Evolutionary conservation across 176 grass and related monocot species (phyloP).

Genomic region (Melocanna baccifera): DNA sequence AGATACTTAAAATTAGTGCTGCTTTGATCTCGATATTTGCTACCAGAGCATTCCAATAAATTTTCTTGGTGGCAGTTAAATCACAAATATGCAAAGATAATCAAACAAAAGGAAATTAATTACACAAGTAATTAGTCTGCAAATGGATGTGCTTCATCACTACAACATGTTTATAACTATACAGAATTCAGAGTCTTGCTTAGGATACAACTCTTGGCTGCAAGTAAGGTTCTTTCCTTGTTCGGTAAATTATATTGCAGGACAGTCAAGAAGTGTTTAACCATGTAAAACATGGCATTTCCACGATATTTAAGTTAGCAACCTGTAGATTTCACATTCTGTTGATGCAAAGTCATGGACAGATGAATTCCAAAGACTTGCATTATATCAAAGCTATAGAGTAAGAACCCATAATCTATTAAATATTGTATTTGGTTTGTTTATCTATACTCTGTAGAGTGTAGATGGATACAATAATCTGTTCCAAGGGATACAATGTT

Average conservation of each 20-base stretch:
- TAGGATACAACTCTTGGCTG: not conserved
- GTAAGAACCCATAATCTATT: not conserved
- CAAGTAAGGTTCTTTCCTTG: not conserved
- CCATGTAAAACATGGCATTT: not conserved
- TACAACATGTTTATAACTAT: not conserved
- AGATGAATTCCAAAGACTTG: slow-evolving; percentile 2
- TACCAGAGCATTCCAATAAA: not conserved
- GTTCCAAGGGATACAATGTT: not conserved
- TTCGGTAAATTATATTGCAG: not conserved
- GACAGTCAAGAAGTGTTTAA: slow-evolving; percentile 20
- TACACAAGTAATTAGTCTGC: not conserved
- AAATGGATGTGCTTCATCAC: slow-evolving; percentile 12
- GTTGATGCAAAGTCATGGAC: not conserved
- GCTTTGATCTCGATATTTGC: not conserved
- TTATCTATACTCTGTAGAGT: not conserved
- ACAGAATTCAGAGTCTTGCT: not conserved
- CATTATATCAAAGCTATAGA: not conserved
- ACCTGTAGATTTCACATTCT: not conserved
- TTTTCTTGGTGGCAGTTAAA: not conserved
- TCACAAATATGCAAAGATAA: slow-evolving; percentile 11
- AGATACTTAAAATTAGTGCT: not conserved
- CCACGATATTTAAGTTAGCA: not conserved
- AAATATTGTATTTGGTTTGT: not conserved
- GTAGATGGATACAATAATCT: not conserved
- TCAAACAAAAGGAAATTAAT: not conserved